Evolutionary conservation across 2,329 filamentous ascomycete species (phyloP), one percentile per base, ranked within the genome.

Genomic region (Parasarocladium wereldwijsianum): DNA sequence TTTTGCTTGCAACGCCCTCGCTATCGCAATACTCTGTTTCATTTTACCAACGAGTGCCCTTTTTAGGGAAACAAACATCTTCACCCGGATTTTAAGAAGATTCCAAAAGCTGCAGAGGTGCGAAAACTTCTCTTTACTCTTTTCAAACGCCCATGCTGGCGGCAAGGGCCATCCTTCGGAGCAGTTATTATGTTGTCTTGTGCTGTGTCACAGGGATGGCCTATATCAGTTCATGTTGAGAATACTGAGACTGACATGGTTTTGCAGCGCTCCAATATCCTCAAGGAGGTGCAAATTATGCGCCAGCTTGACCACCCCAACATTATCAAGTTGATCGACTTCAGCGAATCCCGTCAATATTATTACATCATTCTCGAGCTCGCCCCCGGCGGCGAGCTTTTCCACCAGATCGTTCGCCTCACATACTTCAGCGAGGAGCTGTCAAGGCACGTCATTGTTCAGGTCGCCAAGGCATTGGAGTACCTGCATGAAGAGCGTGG

Each of bases 271-370:
- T 83, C 87, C 39, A 98, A 96, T 47, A 96, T 98, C 40, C 62
- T 98, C 37, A 98, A 98, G 58, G 90, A 98, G 55, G 90, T 98
- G 10, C 83, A 93, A 47, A 98, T 98, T 43, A 98, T 98, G 87
- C 83, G 86, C 39, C 81, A 92, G 46, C 66, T 98, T 27, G 85
- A 96, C 40, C 90, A 98, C 43, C 86, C 87, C 37, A 96, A 96
- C 50, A 90, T 98, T 36, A 75, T 94, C 53, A 87, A 84, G 50
- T 71, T 98, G 34, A 68, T 96, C 45, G 84, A 93, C 45, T 96
- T 96, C 49, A 80, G 80, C 38, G 90, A 98, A 55, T 92, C 86
- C 1, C 70, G 71, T 34, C 85, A 96, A 52, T 94, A 94, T 52
- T 96, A 96, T 57, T 98, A 92, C 59, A 94, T 98, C 43, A 76